Percentiles rank a stretch among this genome's conserved stretches.
These are phyloP conservation scores for Allantophomopsis cytisporea DNA, from an alignment of 2,329 filamentous ascomycete genomes.

Conservation along the genomic window DNA sequence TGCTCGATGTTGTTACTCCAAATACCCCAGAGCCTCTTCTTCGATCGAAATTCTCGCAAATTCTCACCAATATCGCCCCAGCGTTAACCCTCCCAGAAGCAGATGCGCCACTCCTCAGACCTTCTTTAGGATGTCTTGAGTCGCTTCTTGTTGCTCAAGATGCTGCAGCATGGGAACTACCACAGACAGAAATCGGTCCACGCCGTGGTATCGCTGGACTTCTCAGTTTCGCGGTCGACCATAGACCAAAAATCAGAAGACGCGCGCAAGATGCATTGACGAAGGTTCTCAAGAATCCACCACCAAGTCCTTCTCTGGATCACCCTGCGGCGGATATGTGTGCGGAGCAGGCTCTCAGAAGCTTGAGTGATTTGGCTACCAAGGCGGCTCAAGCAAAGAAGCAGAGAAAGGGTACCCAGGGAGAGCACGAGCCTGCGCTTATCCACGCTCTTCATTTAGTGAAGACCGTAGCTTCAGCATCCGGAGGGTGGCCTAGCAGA, in stretches of 20 bases:
- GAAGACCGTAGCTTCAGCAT: slow-evolving; percentile 76
- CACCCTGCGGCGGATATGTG: slow-evolving; percentile 95
- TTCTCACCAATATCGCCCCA: slow-evolving; percentile 75
- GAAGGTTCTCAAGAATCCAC: slow-evolving; percentile 70
- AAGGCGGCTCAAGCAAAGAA: slow-evolving; percentile 51
- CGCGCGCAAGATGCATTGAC: slow-evolving; percentile 80
- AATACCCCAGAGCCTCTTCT: slow-evolving; percentile 77
- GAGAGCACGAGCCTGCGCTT: slow-evolving; percentile 63
- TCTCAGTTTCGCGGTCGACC: slow-evolving; percentile 72
- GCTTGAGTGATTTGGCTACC: slow-evolving; percentile 58
- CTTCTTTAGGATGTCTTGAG: slow-evolving; percentile 87
- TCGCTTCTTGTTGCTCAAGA: slow-evolving; percentile 87
- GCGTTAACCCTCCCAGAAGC: slow-evolving; percentile 68
- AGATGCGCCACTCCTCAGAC: slow-evolving; percentile 74
- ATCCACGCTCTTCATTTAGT: slow-evolving; percentile 89
- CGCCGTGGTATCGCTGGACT: slow-evolving; percentile 78
- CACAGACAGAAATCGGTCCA: slow-evolving; percentile 71
- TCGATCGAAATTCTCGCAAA: slow-evolving; percentile 88
- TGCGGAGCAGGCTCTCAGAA: slow-evolving; percentile 77
- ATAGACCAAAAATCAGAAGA: slow-evolving; percentile 86
- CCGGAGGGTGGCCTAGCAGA: slow-evolving; percentile 89
- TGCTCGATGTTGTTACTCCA: slow-evolving; percentile 84
- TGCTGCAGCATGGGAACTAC: slow-evolving; percentile 73
- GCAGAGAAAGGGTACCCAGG: slow-evolving; percentile 45
- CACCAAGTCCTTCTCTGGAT: slow-evolving; percentile 82